These are phyloP conservation scores for Corrigiola litoralis DNA, from an alignment of 179 eudicot species.

Conservation along the genomic window DNA sequence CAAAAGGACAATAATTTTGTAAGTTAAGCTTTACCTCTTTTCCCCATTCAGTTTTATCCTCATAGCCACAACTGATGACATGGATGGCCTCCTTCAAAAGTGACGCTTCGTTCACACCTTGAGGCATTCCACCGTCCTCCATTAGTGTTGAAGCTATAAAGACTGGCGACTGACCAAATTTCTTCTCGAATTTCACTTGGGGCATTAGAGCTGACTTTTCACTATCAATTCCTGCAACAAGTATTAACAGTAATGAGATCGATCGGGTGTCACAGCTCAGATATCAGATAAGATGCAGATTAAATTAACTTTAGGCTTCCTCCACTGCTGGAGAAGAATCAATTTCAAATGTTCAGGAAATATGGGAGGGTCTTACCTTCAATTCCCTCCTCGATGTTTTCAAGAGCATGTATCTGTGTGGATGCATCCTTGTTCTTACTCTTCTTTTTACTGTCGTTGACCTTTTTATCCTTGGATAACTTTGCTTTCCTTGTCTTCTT, in stretches of 20 bases:
- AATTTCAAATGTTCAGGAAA: neutral
- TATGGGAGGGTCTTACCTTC: conserved; percentile 43
- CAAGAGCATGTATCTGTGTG: conserved; percentile 71
- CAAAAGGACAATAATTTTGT: too few species aligned
- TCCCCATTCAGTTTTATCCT: conserved; percentile 82
- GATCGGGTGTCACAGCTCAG: neutral
- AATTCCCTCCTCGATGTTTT: conserved; percentile 72
- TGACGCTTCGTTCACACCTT: conserved; percentile 50
- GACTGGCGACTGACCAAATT: conserved; percentile 72
- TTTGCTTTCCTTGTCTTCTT: conserved; percentile 49
- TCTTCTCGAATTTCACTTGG: conserved; percentile 66
- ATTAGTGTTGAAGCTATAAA: conserved; percentile 60
- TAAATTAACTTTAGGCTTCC: too few species aligned
- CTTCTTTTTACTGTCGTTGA: conserved; percentile 36
- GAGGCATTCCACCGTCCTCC: conserved; percentile 59
- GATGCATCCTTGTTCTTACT: conserved; percentile 52
- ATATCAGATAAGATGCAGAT: too few species aligned
- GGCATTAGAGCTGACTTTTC: conserved; percentile 66
- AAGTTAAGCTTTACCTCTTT: conserved; percentile 83
- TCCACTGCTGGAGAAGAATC: neutral
- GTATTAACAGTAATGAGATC: neutral
- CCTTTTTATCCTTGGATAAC: conserved; percentile 44
- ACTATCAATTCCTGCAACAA: conserved; percentile 50
- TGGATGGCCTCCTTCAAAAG: conserved; percentile 73
- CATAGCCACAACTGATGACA: conserved; percentile 77